phyloP scores from a whole-genome alignment of 225 moss, liverwort and hornwort genomes.

The Pleurozium schreberi region DNA sequence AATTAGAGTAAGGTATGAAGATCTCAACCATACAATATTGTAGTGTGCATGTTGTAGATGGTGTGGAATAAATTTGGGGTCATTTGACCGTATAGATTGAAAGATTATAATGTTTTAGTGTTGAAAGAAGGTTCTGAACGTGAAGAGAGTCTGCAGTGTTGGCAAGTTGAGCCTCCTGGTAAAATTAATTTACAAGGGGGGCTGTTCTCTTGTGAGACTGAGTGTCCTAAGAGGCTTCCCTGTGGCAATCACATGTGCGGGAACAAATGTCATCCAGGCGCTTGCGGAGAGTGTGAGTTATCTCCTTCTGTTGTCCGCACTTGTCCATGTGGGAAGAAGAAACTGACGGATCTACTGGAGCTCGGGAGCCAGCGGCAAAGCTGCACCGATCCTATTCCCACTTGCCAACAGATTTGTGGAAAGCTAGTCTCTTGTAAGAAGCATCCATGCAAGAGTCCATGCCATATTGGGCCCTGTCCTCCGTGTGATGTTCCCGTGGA shows the following conservation, averaged over 20 bases:
- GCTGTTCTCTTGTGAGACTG: conserved; percentile 63
- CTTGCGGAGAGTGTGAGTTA: conserved; percentile 80
- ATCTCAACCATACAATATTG: too few relatives aligned
- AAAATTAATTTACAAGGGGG: conserved; percentile 40
- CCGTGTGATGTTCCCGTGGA: conserved; percentile 61
- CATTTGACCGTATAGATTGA: too few relatives aligned
- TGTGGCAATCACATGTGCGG: conserved; percentile 75
- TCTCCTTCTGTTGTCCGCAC: conserved; percentile 65
- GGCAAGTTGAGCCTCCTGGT: conserved; percentile 70
- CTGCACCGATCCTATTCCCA: conserved; percentile 71
- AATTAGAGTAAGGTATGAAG: too few relatives aligned
- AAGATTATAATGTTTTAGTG: too few relatives aligned
- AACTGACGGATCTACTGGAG: conserved; percentile 26
- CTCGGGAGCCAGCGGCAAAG: conserved; percentile 16
- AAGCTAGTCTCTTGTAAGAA: conserved; percentile 48
- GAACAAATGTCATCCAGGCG: conserved; percentile 83
- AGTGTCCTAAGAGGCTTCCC: conserved; percentile 49
- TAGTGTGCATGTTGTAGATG: too few relatives aligned
- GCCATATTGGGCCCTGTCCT: conserved; percentile 70
- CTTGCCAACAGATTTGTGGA: conserved; percentile 61
- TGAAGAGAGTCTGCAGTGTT: conserved; percentile 55
- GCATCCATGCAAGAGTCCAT: conserved; percentile 60
- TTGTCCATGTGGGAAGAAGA: conserved; percentile 86
- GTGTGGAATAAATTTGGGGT: too few relatives aligned
- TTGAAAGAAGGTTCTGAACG: too few relatives aligned